Evolutionary conservation across 2,329 filamentous ascomycete species (phyloP).

Genomic region (Geosmithia morbida): DNA sequence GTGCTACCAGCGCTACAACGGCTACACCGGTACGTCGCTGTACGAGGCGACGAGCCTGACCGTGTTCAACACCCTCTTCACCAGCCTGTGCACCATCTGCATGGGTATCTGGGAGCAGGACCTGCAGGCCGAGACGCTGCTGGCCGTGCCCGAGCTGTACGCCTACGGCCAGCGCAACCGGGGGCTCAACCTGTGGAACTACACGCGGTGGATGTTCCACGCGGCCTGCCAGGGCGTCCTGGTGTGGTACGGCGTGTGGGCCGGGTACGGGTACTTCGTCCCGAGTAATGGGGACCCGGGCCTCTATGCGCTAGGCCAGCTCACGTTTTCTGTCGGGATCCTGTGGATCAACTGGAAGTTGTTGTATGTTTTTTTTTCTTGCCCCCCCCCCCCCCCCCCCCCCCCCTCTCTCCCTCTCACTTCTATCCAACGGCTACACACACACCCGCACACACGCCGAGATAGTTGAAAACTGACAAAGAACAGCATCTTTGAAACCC

Average conservation of each 20-base stretch:
- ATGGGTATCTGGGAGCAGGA: constrained; percentile 90
- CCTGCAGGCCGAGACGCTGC: constrained; percentile 63
- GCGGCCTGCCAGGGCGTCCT: constrained; percentile 59
- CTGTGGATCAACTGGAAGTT: constrained; percentile 64
- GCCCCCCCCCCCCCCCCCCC: not conserved
- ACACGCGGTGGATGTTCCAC: constrained; percentile 64
- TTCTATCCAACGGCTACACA: constrained; percentile 7
- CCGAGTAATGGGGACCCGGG: constrained; percentile 46
- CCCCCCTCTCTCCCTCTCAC: not conserved
- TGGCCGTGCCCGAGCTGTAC: constrained; percentile 90
- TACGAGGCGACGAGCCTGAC: constrained; percentile 80
- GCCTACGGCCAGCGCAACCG: constrained; percentile 58
- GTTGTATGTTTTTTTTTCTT: constrained; percentile 32
- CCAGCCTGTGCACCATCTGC: constrained; percentile 75
- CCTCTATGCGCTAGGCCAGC: constrained; percentile 58
- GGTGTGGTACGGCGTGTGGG: constrained; percentile 53
- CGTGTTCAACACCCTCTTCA: constrained; percentile 92
- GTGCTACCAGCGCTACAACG: constrained; percentile 67
- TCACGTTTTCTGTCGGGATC: constrained; percentile 58
- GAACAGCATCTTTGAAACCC: no score
- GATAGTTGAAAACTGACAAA: no score
- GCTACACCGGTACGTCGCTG: constrained; percentile 80
- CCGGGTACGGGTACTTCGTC: constrained; percentile 30
- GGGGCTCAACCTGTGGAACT: constrained; percentile 63
- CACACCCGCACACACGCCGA: no score